These are phyloP conservation scores for Xylariaceae sp. DNA, from an alignment of 2,329 filamentous ascomycete species.

Conservation along the genomic window DNA sequence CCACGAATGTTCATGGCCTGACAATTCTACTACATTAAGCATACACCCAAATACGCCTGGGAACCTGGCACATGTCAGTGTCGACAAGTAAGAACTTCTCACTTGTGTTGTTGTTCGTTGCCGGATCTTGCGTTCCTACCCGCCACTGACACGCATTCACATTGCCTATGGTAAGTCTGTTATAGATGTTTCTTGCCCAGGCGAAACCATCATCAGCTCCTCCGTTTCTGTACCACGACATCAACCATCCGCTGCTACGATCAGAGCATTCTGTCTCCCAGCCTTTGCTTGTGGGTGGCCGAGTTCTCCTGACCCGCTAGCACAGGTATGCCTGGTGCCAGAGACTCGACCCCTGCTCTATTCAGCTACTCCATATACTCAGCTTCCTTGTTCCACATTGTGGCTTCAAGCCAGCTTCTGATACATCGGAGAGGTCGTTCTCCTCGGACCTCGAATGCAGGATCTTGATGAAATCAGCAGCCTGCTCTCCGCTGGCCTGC, in stretches of 20 bases:
- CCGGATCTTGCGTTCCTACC: conserved; percentile 12
- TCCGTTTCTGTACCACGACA: conserved; percentile 36
- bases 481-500: conserved; percentile 20
- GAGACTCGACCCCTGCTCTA: conserved; percentile 29
- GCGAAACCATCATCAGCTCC: conserved; percentile 34
- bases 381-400: conserved; percentile 11
- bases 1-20: conserved; percentile 11
- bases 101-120: conserved; percentile 9
- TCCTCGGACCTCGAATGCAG: conserved; percentile 38
- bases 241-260: conserved; percentile 30
- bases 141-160: conserved; percentile 45
- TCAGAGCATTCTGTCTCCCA: conserved; percentile 46
- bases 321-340: conserved; percentile 35
- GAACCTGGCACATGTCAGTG: conserved; percentile 5
- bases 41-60: conserved; percentile 12
- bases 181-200: conserved; percentile 33
- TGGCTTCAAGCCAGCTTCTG: conserved; percentile 16
- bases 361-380: conserved; percentile 6
- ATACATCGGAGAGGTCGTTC: conserved; percentile 24
- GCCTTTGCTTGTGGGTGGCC: conserved; percentile 27
- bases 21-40: conserved; percentile 14
- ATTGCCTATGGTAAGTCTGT: conserved; percentile 39
- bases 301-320: conserved; percentile 19
- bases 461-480: conserved; percentile 34
- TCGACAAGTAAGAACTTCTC: conserved; percentile 12